These are phyloP conservation scores for Carpinus viminea DNA, from an alignment of 306 rosid species.

Conservation along the genomic window DNA sequence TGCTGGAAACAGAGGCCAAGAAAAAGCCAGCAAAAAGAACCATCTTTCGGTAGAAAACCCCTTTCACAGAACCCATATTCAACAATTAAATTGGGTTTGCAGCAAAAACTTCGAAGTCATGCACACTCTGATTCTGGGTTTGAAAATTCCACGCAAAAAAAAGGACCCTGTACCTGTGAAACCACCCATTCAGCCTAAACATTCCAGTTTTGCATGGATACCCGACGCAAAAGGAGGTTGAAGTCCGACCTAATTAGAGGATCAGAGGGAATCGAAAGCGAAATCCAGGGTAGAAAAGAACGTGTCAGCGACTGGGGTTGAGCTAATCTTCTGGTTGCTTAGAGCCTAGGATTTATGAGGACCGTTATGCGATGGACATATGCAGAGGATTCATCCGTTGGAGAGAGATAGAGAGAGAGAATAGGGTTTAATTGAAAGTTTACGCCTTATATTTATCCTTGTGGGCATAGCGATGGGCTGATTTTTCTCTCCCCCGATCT, in stretches of 20 bases:
- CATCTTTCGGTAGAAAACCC: constrained; percentile 33
- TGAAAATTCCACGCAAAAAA: constrained; percentile 42
- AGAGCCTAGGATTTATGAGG: constrained; percentile 47
- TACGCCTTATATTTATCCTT: constrained; percentile 29
- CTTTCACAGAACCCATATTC: constrained; percentile 41
- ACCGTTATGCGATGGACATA: constrained; percentile 45
- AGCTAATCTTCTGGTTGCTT: constrained; percentile 53
- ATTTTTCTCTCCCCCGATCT: too few species aligned
- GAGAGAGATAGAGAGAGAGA: constrained; percentile 9
- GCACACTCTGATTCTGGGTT: constrained; percentile 44
- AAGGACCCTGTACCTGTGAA: constrained; percentile 54
- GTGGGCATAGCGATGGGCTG: neutral
- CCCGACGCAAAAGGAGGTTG: constrained; percentile 50
- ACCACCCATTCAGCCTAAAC: constrained; percentile 21
- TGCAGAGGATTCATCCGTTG: constrained; percentile 30
- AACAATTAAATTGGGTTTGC: constrained; percentile 30
- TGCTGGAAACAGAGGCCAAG: constrained; percentile 45
- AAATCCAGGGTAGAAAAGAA: constrained; percentile 54
- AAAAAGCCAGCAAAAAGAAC: constrained; percentile 32
- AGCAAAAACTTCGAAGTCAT: constrained; percentile 40
- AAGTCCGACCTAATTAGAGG: constrained; percentile 59
- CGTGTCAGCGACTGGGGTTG: constrained; percentile 69
- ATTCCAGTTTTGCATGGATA: constrained; percentile 33
- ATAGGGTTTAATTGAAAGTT: constrained; percentile 53
- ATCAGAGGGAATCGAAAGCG: constrained; percentile 22